Evolutionary conservation across 2,329 filamentous ascomycete species (phyloP), one percentile per base, ranked within the genome.

Genomic region (Cercospora sp.): DNA sequence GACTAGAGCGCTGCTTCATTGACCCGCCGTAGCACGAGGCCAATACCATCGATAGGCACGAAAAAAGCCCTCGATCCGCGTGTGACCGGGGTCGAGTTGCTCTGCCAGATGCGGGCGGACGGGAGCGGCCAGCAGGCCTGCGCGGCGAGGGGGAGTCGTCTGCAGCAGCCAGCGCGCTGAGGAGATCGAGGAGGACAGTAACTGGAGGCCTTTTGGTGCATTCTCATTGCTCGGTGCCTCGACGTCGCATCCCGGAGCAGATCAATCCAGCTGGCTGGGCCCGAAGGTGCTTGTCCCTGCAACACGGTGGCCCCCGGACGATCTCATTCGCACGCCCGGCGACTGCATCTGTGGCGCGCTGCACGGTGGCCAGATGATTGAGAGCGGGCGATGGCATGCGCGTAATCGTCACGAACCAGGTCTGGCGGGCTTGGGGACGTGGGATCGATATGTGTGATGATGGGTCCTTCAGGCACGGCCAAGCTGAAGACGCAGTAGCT

Each of bases 241-340:
- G 63, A 63, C 60, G 59, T 45, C 63, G 34, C 30, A 69, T 53
- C 65, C 68, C 60, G 65, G 68, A 43, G 66, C 43, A 62, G 68
- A 72, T 69, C 65, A 51, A 66, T 66, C 70, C 70, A 70, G 66
- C 62, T 63, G 49, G 34, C 51, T 61, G 70, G 70, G 61, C 51
- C 65, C 53, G 61, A 69, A 37, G 43, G 61, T 66, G 68, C 70
- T 71, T 67, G 66, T 59, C 60, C 64, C 62, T 70, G 66, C 65
- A 32, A 62, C 18, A 55, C 28, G 65, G 13, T 37, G 16, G 49
- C 30, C 62, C 66, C 69, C 66, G 63, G 68, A 49, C 61, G 65
- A 71, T 71, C 66, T 65, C 45, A 67, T 70, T 70, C 66, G 69
- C 59, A 65, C 68, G 63, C 51, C 62, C 63, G 66, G 60, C 66